phyloP scores from a whole-genome alignment of 768 basidiomycete species.

The Mycena sanguinolenta region DNA sequence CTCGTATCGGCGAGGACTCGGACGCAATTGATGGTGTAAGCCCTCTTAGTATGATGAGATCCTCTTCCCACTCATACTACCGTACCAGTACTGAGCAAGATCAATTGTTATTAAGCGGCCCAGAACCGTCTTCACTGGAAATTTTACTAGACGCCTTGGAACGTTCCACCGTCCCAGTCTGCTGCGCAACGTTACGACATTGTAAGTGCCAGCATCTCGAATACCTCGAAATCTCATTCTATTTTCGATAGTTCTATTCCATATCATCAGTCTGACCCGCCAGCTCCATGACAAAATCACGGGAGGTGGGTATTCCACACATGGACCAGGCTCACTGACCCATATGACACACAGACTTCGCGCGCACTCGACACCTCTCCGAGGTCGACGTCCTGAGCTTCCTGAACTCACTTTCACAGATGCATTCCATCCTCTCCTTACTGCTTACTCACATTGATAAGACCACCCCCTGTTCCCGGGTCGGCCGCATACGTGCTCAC shows the following conservation, averaged over 20 bases:
- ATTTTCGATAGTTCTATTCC: constrained; percentile 2
- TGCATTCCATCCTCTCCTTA: not conserved
- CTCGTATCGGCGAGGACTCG: constrained; percentile 6
- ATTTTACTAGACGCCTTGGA: constrained; percentile 8
- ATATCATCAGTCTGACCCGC: constrained; percentile 9
- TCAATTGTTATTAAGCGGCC: constrained; percentile 20
- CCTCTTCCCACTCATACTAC: not conserved
- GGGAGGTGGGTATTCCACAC: constrained; percentile 2
- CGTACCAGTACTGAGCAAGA: constrained; percentile 14
- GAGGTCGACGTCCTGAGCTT: not conserved
- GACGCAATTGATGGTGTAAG: constrained; percentile 10
- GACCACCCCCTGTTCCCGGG: not conserved
- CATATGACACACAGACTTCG: not conserved
- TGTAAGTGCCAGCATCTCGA: not conserved
- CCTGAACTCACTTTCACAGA: not conserved
- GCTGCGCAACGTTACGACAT: constrained; percentile 1
- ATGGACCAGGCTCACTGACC: not conserved
- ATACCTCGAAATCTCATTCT: not conserved
- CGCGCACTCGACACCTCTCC: not conserved
- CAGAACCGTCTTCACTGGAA: constrained; percentile 15
- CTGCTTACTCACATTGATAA: not conserved
- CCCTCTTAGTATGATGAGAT: not conserved
- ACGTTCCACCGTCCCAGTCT: not conserved
- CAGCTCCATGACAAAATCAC: constrained; percentile 8
- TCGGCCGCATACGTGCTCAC: not conserved